Evolutionary conservation across 805 yeast genomes (phyloP).

Genomic region (Peterozyma toletana): DNA sequence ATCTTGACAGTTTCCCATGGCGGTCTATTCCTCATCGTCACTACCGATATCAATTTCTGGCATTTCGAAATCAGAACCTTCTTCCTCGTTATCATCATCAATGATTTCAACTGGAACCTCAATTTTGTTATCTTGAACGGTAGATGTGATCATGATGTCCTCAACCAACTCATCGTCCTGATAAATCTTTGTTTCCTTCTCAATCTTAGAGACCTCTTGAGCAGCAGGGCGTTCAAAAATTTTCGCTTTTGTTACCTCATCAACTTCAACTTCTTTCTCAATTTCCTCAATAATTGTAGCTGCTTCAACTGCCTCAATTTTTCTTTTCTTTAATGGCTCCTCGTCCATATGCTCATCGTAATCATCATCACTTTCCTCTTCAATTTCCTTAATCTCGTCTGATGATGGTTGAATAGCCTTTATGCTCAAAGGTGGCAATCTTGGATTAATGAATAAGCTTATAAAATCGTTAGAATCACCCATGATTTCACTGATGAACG

Average conservation of each 20-base stretch:
- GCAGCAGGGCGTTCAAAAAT: constrained; percentile 10
- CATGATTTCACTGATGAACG: constrained; percentile 54
- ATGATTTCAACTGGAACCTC: neutral
- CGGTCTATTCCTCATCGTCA: constrained; percentile 19
- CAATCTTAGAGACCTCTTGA: neutral
- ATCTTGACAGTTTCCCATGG: too few relatives aligned
- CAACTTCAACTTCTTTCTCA: constrained; percentile 10
- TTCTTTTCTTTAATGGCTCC: neutral
- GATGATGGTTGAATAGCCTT: constrained; percentile 7
- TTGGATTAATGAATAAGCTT: constrained; percentile 64
- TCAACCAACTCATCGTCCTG: constrained; percentile 3
- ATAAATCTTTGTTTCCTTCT: neutral
- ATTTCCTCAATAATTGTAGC: constrained; percentile 4
- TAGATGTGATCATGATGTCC: neutral
- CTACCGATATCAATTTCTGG: constrained; percentile 25
- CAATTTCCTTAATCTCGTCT: constrained; percentile 1
- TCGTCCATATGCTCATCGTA: constrained; percentile 9
- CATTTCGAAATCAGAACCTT: constrained; percentile 26
- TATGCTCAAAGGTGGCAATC: constrained; percentile 48
- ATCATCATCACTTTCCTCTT: constrained; percentile 12
- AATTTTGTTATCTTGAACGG: neutral
- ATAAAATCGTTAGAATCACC: constrained; percentile 39
- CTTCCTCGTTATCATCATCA: constrained; percentile 7
- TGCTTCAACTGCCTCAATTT: neutral
- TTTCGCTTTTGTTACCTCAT: constrained; percentile 7